Percentiles rank a stretch among this genome's conserved stretches.
Evolutionary conservation across 495 filamentous ascomycete species (phyloP).

Genomic region (Astrocystis sublimbata): DNA sequence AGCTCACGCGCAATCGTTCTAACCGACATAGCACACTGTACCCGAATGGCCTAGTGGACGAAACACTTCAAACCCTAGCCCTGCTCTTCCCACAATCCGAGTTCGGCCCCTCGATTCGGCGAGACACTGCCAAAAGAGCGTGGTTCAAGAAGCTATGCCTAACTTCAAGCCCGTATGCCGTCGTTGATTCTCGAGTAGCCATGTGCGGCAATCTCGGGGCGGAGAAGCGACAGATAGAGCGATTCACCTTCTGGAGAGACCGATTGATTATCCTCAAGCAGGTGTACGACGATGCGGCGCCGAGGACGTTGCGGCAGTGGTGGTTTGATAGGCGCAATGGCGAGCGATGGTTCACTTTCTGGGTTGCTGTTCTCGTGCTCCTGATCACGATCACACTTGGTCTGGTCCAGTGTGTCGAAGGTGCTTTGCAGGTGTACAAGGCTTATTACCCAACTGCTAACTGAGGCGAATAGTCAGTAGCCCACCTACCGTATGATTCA

Average conservation of each 20-base stretch:
- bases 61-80: constrained; percentile 48
- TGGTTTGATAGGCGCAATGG: constrained; percentile 54
- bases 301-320: constrained; percentile 48
- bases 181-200: constrained; percentile 2
- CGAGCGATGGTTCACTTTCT: constrained; percentile 57
- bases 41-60: constrained; percentile 38
- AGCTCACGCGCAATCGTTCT: background rate
- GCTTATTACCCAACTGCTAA: constrained; percentile 26
- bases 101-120: constrained; percentile 28
- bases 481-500: too few relatives aligned
- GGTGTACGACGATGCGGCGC: constrained; percentile 52
- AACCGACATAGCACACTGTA: constrained; percentile 21
- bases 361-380: constrained; percentile 52
- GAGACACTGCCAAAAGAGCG: constrained; percentile 15
- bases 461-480: background rate
- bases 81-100: constrained; percentile 46
- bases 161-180: background rate
- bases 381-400: constrained; percentile 53
- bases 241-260: constrained; percentile 53
- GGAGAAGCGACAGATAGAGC: constrained; percentile 34
- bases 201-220: constrained; percentile 6
- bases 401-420: constrained; percentile 50
- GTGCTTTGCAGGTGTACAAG: constrained; percentile 36
- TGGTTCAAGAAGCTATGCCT: constrained; percentile 10
- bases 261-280: constrained; percentile 54